These are phyloP conservation scores for Rhododendron kiyosumense DNA, from an alignment of 148 eudicot genomes.

Conservation along the genomic window DNA sequence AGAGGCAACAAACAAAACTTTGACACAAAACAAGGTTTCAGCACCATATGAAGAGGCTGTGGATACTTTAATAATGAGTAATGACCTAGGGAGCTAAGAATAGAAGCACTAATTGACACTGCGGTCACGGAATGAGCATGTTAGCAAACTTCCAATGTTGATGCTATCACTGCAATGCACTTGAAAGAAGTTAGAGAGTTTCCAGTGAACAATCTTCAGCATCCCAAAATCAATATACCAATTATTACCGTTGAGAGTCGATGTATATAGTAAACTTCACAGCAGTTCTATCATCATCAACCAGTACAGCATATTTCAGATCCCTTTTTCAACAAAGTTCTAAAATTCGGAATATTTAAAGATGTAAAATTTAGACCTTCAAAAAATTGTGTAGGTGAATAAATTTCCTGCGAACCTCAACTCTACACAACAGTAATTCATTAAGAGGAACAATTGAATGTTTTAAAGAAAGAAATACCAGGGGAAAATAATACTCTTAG, in stretches of 20 bases:
- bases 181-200: not conserved
- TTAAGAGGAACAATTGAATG: not conserved
- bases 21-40: not conserved
- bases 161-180: not conserved
- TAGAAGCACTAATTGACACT: not conserved
- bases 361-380: not conserved
- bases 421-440: not conserved
- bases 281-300: not conserved
- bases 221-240: not conserved
- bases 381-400: not conserved
- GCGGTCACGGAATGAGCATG: not conserved
- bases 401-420: not conserved
- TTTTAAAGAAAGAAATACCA: not conserved
- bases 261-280: not conserved
- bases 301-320: not conserved
- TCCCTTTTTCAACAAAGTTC: not conserved
- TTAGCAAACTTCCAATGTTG: not conserved
- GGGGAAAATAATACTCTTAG: not conserved
- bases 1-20: not conserved
- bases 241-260: not conserved
- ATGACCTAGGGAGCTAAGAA: not conserved
- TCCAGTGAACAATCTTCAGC: not conserved
- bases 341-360: not conserved
- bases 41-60: not conserved
- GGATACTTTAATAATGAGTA: not conserved